Percentiles rank a stretch among this genome's conserved stretches.
These are phyloP conservation scores for Russula abietina DNA, from an alignment of 768 basidiomycete genomes.

Conservation along the genomic window DNA sequence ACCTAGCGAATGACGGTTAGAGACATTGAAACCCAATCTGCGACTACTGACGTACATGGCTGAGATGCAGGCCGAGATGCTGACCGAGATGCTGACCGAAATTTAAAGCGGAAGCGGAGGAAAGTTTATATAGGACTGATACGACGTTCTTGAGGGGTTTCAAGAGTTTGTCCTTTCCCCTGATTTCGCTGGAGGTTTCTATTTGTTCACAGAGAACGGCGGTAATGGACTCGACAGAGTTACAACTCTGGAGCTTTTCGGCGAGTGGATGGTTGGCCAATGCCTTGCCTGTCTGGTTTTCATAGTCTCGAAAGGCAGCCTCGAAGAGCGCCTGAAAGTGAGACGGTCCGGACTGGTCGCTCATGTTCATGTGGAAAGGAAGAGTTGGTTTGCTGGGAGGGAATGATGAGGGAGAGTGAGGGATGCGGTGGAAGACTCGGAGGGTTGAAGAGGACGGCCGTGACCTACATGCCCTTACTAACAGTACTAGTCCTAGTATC, in stretches of 20 bases:
- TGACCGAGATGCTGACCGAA: neutral
- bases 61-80: neutral
- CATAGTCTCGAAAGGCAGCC: neutral
- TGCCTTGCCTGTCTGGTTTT: neutral
- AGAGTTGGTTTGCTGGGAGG: neutral
- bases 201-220: neutral
- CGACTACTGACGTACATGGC: neutral
- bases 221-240: neutral
- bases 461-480: no score
- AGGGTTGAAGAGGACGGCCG: no score
- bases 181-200: neutral
- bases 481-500: no score
- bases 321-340: neutral
- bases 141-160: neutral
- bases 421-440: no score
- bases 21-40: neutral
- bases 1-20: neutral
- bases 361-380: neutral
- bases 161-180: neutral
- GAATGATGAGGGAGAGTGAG: no score
- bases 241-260: neutral
- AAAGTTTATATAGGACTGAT: neutral
- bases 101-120: neutral
- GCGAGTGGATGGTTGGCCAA: neutral
- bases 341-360: neutral